These are phyloP conservation scores for Penicillium sp. DNA, from an alignment of 2,329 filamentous ascomycete genomes.

Conservation along the genomic window DNA sequence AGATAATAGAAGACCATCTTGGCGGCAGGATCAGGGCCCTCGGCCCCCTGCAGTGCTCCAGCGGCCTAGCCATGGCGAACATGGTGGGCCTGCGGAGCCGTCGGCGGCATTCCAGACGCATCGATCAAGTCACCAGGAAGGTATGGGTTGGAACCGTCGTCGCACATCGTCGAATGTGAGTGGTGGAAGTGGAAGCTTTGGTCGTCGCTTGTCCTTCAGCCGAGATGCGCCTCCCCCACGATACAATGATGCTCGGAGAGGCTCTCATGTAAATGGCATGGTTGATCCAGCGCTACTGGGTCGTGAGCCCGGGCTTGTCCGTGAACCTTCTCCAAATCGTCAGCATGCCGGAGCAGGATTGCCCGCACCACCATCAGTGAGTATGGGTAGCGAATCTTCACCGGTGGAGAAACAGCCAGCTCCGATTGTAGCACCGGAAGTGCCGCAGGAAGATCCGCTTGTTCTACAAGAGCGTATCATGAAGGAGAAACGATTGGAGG, in stretches of 20 bases:
- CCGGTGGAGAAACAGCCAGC: slow-evolving; percentile 21
- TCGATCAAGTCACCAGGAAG: slow-evolving; percentile 66
- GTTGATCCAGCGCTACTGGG: slow-evolving; percentile 33
- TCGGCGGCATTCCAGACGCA: slow-evolving; percentile 83
- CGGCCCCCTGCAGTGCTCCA: slow-evolving; percentile 79
- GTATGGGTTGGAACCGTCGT: slow-evolving; percentile 66
- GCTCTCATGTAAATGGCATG: slow-evolving; percentile 36
- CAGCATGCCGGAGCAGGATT: slow-evolving; percentile 28
- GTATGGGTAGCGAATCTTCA: slow-evolving; percentile 28
- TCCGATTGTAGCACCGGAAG: slow-evolving; percentile 16
- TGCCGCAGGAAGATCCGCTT: slow-evolving; percentile 43
- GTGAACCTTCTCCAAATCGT: slow-evolving; percentile 28
- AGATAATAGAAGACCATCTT: slow-evolving; percentile 69
- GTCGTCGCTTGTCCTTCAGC: slow-evolving; percentile 62
- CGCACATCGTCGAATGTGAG: slow-evolving; percentile 90
- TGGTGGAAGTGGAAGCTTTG: slow-evolving; percentile 73
- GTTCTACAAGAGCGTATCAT: slow-evolving; percentile 61
- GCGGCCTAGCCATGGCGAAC: slow-evolving; percentile 63
- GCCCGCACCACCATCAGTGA: slow-evolving; percentile 28
- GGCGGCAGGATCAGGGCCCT: slow-evolving; percentile 65
- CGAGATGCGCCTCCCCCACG: slow-evolving; percentile 46
- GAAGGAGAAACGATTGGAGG: slow-evolving; percentile 59
- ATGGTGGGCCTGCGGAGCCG: slow-evolving; percentile 71
- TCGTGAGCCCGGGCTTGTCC: slow-evolving; percentile 23
- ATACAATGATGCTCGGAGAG: slow-evolving; percentile 40